Base-by-base conservation (phyloP, 1,139 yeast genomes). In the Zygotorulaspora mrakii region DNA sequence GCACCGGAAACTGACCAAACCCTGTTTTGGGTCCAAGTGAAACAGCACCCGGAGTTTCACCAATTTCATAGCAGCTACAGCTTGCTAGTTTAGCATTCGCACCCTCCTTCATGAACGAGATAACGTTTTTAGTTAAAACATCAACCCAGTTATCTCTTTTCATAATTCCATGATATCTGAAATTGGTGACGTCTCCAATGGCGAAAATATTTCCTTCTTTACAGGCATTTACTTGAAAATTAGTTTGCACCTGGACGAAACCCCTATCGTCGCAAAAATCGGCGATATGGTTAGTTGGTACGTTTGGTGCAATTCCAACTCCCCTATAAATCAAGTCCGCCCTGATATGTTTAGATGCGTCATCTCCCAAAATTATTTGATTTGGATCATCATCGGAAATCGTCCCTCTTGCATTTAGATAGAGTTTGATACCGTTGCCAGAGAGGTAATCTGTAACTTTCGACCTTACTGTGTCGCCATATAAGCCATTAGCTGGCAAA, bases 91-190 rank as follows among this genome's bases (percentile, higher is more conserved):
- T 23, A 12, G 35, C 29, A 14, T 24, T 32, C 7, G 10, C 3
- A 12, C 30, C 23, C 13, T 17, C 22, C 17, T 35, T 23, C 17
- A 35, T 10, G 20, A n/a, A 24, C 13, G 21, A 14, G 4, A 28
- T 17, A 17, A 38, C 38, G 22, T 38, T 38, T 3, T 14, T 9
- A 6, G 33, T 29, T 21, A 38, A 11, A 27, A 31, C 29, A 21
- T 38, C 21, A 16, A 38, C 26, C 41, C 41, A 38, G 33, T 33
- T 38, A 26, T 38, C 41, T 25, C 37, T 33, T 33, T 33, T 33
- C 10, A 38, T 11, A 3, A 38, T 13, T 3, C 41, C 41, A 27
- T 33, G 41, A 17, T 38, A 38, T 14, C 17, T 29, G 25, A 33
- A 33, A 23, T 38, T 28, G 16, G 41, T 28, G 6, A 38, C 37